Base-by-base conservation (phyloP, 2,329 filamentous ascomycete genomes). In the Fusarium fujikuroi region DNA sequence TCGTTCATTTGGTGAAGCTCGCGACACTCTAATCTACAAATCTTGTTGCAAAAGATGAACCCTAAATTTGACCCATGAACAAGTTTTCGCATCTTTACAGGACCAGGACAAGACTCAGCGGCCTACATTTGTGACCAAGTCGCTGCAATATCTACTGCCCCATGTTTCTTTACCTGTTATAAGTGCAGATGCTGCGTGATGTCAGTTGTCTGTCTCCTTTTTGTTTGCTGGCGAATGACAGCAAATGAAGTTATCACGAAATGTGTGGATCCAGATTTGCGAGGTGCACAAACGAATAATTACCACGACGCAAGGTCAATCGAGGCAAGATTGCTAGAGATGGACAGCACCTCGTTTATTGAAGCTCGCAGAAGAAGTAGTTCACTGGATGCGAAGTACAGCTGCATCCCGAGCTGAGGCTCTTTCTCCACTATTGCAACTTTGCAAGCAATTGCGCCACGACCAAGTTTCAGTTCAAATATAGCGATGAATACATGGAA, bases 251-350 rank as follows among this genome's bases (percentile, higher is more conserved):
- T 21, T 14, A 40, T 54, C 50, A 10, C 14, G 2, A 40, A 28
- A 5, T 28, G 14, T 3, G 18, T 53, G 14, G 21, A 32, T 32
- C 30, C 30, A 3, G 1, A 32, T 3, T 11, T 37, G 9, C 7
- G 7, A 16, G 3, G 3, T 18, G 15, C 12, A 40, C 34, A 12
- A 32, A 10, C 11, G 30, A 10, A 30, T 30, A 11, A 30, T 30
- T 9, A 25, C 28, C 28, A 6, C 9, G 28, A 30, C 30, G 7
- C 14, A 18, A 21, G n/a, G 19, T 12, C 3, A 30, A 12, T 6
- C 2, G 7, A 39, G 1, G 6, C 6, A 25, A 25, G 16, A 0
- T 0, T 23, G 3, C 1, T 4, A 18, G 9, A 19, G 10, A 10
- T 19, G 16, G n/a, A 34, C 2, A 3, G 5, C 2, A 4, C 21